Conservation (phyloP, 257 asterid genomes). For the Parsonsia alboflavescens region DNA sequence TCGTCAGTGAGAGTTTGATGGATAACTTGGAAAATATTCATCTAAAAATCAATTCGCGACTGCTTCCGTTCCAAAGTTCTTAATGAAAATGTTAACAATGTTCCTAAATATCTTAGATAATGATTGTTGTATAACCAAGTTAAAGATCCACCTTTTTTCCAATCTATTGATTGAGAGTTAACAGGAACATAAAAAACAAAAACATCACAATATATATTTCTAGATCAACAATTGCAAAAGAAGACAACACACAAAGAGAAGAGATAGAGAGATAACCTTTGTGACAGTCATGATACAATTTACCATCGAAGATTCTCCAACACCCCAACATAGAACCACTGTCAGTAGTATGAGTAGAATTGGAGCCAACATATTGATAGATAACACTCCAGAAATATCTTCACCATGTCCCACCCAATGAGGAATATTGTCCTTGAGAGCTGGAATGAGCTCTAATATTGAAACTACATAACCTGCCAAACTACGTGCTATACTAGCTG, state of each 20-base stretch:
- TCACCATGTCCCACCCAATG: slow-evolving; percentile 92
- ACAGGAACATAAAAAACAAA: background rate
- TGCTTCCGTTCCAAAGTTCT: background rate
- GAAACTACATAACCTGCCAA: slow-evolving; percentile 77
- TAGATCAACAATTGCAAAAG: background rate
- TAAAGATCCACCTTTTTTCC: background rate
- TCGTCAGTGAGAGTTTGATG: too few species aligned
- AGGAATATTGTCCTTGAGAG: slow-evolving; percentile 61
- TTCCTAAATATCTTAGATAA: background rate
- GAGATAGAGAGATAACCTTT: slow-evolving; percentile 44
- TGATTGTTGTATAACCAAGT: background rate
- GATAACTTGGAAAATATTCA: background rate
- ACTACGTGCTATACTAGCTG: slow-evolving; percentile 98
- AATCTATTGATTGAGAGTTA: background rate
- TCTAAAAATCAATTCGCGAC: background rate
- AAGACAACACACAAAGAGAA: background rate
- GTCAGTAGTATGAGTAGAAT: slow-evolving; percentile 64
- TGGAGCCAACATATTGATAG: too few species aligned
- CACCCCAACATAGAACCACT: slow-evolving; percentile 76
- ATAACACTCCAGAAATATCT: slow-evolving; percentile 58
- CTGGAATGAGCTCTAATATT: slow-evolving; percentile 73
- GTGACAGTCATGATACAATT: slow-evolving; percentile 74
- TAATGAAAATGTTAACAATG: background rate
- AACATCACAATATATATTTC: background rate
- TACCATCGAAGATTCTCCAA: slow-evolving; percentile 85